Percentiles rank a stretch among this genome's conserved stretches.
Evolutionary conservation across 106 monocot genomes (phyloP).

Genomic region (Dioscorea alata): DNA sequence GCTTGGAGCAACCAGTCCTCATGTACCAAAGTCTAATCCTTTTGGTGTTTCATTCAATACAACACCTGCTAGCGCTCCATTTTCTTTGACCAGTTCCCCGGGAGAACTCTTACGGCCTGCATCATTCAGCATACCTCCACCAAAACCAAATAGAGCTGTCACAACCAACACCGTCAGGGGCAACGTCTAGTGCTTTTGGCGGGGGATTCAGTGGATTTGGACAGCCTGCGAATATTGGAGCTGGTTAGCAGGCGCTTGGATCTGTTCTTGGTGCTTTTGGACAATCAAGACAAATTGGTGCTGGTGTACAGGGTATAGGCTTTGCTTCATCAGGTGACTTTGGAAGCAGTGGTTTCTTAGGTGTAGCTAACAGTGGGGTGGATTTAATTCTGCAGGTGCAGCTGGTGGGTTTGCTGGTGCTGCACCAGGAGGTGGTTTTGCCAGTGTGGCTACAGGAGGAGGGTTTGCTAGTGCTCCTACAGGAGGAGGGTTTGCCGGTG

Average conservation of each 20-base stretch:
- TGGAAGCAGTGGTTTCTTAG: slow-evolving; percentile 17
- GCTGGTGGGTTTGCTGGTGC: slow-evolving; percentile 18
- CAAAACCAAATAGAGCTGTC: slow-evolving; percentile 52
- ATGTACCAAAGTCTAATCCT: slow-evolving; percentile 58
- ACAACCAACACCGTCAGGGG: slow-evolving; percentile 27
- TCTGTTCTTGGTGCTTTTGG: slow-evolving; percentile 93
- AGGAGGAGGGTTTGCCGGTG: slow-evolving; percentile 41
- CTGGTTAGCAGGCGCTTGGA: slow-evolving; percentile 73
- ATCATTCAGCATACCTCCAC: slow-evolving; percentile 68
- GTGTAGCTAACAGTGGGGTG: slow-evolving; percentile 18
- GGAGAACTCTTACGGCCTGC: slow-evolving; percentile 82
- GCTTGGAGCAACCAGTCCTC: slow-evolving; percentile 41
- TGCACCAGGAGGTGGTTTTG: slow-evolving; percentile 27
- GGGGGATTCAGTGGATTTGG: slow-evolving; percentile 83
- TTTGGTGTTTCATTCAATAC: slow-evolving; percentile 65
- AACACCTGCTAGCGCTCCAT: slow-evolving; percentile 17
- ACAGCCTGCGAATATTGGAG: slow-evolving; percentile 71
- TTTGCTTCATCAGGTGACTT: slow-evolving; percentile 23
- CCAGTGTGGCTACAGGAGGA: slow-evolving; percentile 15
- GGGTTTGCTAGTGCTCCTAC: slow-evolving; percentile 17
- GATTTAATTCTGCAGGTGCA: slow-evolving; percentile 24
- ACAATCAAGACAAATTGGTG: slow-evolving; percentile 70
- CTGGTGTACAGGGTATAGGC: slow-evolving; percentile 23
- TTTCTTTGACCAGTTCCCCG: slow-evolving; percentile 41
- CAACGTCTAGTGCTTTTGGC: slow-evolving; percentile 23